A percentile compares a stretch with the other conserved stretches of the same genome.
Conservation (phyloP, 768 basidiomycete species). For the Tricholoma terreum region DNA sequence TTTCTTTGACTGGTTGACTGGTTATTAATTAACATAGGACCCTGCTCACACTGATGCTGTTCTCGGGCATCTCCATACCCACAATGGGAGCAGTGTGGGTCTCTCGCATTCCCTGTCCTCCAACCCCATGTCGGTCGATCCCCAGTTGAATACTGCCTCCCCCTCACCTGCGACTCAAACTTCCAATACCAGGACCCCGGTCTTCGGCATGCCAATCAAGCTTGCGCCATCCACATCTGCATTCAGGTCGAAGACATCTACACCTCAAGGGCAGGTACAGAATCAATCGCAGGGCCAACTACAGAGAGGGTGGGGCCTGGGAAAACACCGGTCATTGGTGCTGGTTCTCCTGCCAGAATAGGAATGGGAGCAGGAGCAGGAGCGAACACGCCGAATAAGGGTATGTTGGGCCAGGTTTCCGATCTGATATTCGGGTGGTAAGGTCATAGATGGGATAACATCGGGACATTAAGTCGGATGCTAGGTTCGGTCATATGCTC, state of each 20-base stretch:
- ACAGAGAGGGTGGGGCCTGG: conserved; percentile 20
- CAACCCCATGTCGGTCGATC: conserved; percentile 44
- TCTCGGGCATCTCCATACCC: too few relatives aligned
- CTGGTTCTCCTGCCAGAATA: conserved; percentile 10
- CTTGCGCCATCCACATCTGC: too few relatives aligned
- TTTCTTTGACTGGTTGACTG: neutral
- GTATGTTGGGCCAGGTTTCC: conserved; percentile 69
- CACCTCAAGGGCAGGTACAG: too few relatives aligned
- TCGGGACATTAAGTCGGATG: too few relatives aligned
- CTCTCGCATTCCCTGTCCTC: conserved; percentile 14
- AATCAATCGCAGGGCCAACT: neutral
- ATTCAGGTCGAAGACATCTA: too few relatives aligned
- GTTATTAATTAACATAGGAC: conserved; percentile 42
- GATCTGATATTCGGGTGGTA: conserved; percentile 86
- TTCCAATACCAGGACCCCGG: too few relatives aligned
- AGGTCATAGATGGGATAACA: too few relatives aligned
- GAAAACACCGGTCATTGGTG: conserved; percentile 2
- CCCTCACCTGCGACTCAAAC: conserved; percentile 5
- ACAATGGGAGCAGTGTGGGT: conserved; percentile 9
- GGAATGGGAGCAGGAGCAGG: conserved; percentile 13
- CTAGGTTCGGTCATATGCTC: too few relatives aligned
- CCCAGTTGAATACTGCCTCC: conserved; percentile 26
- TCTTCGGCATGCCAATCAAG: too few relatives aligned
- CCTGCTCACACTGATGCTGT: conserved; percentile 53
- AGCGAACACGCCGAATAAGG: conserved; percentile 42